Base-by-base conservation (phyloP, 306 rosid species). In the Cicer chorassanicum region DNA sequence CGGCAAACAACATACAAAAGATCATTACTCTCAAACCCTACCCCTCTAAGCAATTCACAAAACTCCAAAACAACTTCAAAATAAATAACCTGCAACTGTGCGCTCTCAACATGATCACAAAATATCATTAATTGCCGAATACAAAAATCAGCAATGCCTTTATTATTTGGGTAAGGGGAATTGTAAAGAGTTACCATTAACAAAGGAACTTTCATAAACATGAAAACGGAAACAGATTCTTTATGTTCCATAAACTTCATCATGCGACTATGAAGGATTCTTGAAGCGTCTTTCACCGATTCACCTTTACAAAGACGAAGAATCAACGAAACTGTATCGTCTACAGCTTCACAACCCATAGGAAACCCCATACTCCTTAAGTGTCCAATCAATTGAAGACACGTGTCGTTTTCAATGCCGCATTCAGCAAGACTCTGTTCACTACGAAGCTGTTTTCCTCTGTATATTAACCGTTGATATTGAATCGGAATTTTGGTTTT, bases 381-480 rank as follows among this genome's bases (percentile, higher is more conserved):
- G 0, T 83, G 86, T 3, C 90, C 94, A 16, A 89, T 87, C 4
- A 93, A 68, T 18, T 90, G 91, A 44, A 93, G 63, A 42, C 53
- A 84, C 8, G 87, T 88, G 72, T 93, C 93, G 57, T 89, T 89
- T 51, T 93, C 76, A 10, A 93, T 78, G 2, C 80, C 73, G 69
- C 96, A 93, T 34, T 90, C 89, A 3, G 61, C 75, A 0, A 93
- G 87, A 1, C 84, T 83, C 60, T 85, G 82, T 24, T 89, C 88
- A 78, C 40, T 48, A 74, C 75, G 90, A 16, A 93, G 96, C 77
- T 89, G 91, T 66, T 79, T 90, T 6, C 93, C 90, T 3, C 82
- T 40, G 62, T 90, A 84, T 4, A 88, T 85, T 21, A 93, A 68
- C n/a, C 98, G 76, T 76, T 80, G 92, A 72, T 86, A 85, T 18